Evolutionary conservation across 176 grass and related monocot genomes (phyloP).

Genomic region (Triticum dicoccoides): DNA sequence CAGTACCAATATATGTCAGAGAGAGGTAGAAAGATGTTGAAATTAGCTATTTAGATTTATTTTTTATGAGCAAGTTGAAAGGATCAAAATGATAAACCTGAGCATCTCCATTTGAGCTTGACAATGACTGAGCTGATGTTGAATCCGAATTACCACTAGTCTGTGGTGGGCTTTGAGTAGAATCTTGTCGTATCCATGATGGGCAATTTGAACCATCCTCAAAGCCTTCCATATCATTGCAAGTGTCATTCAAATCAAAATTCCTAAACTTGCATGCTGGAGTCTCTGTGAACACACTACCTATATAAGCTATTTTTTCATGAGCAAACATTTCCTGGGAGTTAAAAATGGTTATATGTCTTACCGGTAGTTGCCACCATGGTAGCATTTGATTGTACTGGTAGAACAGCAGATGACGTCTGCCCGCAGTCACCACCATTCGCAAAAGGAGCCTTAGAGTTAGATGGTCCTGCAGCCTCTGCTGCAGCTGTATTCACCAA

Average conservation of each 20-base stretch:
- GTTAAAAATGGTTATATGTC: constrained; percentile 1
- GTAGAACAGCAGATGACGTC: constrained; percentile 44
- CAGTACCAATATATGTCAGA: constrained; percentile 9
- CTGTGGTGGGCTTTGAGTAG: constrained; percentile 74
- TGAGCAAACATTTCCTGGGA: constrained; percentile 9
- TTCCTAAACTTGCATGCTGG: constrained; percentile 54
- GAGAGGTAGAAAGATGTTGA: not conserved
- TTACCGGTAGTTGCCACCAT: constrained; percentile 59
- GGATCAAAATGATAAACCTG: constrained; percentile 55
- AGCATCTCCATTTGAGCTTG: constrained; percentile 87
- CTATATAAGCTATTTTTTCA: constrained; percentile 12
- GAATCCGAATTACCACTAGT: constrained; percentile 84
- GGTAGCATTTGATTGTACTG: constrained; percentile 45
- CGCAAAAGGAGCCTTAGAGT: constrained; percentile 40
- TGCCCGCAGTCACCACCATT: constrained; percentile 46
- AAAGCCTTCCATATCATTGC: constrained; percentile 60
- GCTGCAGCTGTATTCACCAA: constrained; percentile 36
- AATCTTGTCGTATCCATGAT: constrained; percentile 67
- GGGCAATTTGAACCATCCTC: constrained; percentile 65
- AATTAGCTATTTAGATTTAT: not conserved
- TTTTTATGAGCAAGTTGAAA: constrained; percentile 4
- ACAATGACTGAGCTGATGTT: constrained; percentile 82
- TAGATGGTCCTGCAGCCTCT: constrained; percentile 49
- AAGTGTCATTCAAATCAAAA: constrained; percentile 97
- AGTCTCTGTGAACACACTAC: constrained; percentile 42